Percentiles rank a stretch among this genome's conserved stretches.
Conservation (phyloP, 2,329 filamentous ascomycete genomes). For the Alternaria rosae region DNA sequence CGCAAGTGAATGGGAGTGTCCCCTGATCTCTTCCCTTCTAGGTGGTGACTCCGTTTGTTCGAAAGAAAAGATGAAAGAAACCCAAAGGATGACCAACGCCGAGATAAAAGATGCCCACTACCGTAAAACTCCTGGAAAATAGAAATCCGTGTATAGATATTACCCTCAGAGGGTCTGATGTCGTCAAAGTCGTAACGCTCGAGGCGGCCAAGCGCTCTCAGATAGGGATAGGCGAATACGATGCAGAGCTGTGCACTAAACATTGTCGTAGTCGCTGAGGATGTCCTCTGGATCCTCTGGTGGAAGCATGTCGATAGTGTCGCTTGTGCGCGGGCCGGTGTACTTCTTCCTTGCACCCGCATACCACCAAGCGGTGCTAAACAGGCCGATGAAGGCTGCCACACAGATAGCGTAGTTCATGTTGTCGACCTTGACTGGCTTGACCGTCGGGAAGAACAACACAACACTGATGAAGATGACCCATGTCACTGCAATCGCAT, state of each 20-base stretch:
- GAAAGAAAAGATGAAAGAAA: background rate
- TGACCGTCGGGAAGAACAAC: slow-evolving; percentile 60
- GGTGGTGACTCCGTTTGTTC: background rate
- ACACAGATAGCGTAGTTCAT: slow-evolving; percentile 60
- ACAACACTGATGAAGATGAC: slow-evolving; percentile 68
- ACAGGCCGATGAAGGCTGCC: slow-evolving; percentile 58
- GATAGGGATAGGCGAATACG: background rate
- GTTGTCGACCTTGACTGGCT: slow-evolving; percentile 53
- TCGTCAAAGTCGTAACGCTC: slow-evolving; percentile 10
- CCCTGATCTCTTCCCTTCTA: background rate
- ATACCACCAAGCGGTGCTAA: slow-evolving; percentile 57
- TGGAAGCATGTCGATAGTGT: slow-evolving; percentile 55
- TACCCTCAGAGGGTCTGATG: background rate
- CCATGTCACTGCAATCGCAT: slow-evolving; percentile 66
- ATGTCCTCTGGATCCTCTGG: slow-evolving; percentile 52
- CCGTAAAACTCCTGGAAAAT: background rate
- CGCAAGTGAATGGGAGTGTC: slow-evolving; percentile 4
- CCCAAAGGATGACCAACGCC: background rate
- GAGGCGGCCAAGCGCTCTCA: background rate
- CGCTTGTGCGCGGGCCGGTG: slow-evolving; percentile 65
- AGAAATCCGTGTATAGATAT: background rate
- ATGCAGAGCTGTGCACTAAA: slow-evolving; percentile 15
- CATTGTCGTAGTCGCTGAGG: slow-evolving; percentile 43
- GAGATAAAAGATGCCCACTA: background rate
- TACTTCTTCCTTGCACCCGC: slow-evolving; percentile 58